Percentiles rank a stretch among this genome's conserved stretches.
phyloP scores from a whole-genome alignment of 345 rosid species.

The Brassica napus region Da-Ae NC_063447.1:60305501-60306000 shows the following conservation, averaged over 20 bases:
- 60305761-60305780: too few species aligned
- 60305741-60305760: too few species aligned
- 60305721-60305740: too few species aligned
- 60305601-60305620: not conserved
- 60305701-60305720: too few species aligned
- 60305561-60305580: not conserved
- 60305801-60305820: not conserved
- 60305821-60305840: constrained; percentile 35
- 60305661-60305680: constrained; percentile 25
- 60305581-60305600: not conserved
- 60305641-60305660: constrained; percentile 1
- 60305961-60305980: not conserved
- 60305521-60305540: constrained; percentile 51
- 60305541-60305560: constrained; percentile 73
- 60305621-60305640: constrained; percentile 11
- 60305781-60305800: too few species aligned
- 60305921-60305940: too few species aligned
- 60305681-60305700: constrained; percentile 21
- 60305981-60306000: constrained; percentile 34
- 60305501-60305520: constrained; percentile 46
- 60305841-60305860: constrained; percentile 62
- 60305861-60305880: too few species aligned
- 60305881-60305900: too few species aligned
- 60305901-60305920: too few species aligned
- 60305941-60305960: too few species aligned